Evolutionary conservation across 2,329 filamentous ascomycete genomes (phyloP), one percentile per base, ranked within the genome.

Genomic region (Colletotrichum tropicale): DNA sequence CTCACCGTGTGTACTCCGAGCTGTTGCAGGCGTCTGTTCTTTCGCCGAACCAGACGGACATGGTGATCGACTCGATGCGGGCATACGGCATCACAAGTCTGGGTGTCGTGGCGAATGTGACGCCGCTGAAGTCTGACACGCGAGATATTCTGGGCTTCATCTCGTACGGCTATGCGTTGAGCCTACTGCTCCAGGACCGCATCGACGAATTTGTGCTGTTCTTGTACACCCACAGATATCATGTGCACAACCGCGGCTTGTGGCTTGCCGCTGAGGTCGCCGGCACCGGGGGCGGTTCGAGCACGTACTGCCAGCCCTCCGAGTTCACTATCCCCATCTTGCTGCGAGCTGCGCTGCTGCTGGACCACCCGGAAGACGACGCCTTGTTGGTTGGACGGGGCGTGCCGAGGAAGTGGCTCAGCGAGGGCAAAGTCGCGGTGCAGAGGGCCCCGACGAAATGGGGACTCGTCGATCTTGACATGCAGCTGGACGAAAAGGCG

Each of bases 141-240:
- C 68, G 68, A 21, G 68, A 70, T 30, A 70, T 70, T 12, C 58
- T 70, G 7, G 68, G 68, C 36, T 70, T 65, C 58, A 52, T 70
- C 28, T 65, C 68, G 18, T 65, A 70, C 21, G 68, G 68, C 16
- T 70, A 70, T 7, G 68, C 58, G 8, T 26, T 65, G 6, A 18
- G 56, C 8, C 38, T 65, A 4, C 36, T 70, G 16, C 58, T 70
- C 2, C 68, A 70, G n/a, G 38, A 65, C 16, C 58, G 68, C 58
- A 26, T 70, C 28, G 58, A 70, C 9, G 36, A 70, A 30, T 70
- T 70, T 3, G 68, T 65, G 13, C 38, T 70, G 34, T 70, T 70
- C 68, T 4, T 70, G n/a, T 70, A 64, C 38, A 64, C 58, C 4
- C 68, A 70, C 38, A 2, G 58, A 26, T 65, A 65, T 12, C 34